Conservation (phyloP, 345 rosid species). For the Clausena lansium region DNA sequence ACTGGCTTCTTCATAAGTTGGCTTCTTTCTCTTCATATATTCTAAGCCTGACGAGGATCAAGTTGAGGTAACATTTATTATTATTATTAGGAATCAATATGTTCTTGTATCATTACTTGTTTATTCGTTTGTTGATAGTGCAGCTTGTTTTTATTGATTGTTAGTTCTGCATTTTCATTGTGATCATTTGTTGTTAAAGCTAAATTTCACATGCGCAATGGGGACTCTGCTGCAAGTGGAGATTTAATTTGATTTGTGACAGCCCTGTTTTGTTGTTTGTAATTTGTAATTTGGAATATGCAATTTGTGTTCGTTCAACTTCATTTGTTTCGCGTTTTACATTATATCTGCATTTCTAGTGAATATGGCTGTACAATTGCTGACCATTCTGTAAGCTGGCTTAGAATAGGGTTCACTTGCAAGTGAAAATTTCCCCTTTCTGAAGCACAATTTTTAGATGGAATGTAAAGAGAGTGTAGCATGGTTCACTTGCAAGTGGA, state of each 20-base stretch:
- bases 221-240: background rate
- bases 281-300: background rate
- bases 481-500: background rate
- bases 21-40: conserved; percentile 64
- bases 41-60: conserved; percentile 41
- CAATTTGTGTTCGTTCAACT: background rate
- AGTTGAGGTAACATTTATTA: conserved; percentile 45
- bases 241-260: no score
- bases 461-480: background rate
- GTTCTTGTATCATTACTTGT: background rate
- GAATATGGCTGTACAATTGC: background rate
- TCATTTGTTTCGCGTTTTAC: background rate
- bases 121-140: background rate
- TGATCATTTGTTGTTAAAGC: no score
- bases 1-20: conserved; percentile 17
- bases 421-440: background rate
- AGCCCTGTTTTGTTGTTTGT: background rate
- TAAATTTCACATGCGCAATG: background rate
- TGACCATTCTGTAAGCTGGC: no score
- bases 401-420: no score
- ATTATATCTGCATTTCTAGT: background rate
- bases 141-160: background rate
- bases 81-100: no score
- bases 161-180: no score
- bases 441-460: background rate